phyloP scores from a whole-genome alignment of 768 basidiomycete genomes.

The Lentinula detonsa region DNA sequence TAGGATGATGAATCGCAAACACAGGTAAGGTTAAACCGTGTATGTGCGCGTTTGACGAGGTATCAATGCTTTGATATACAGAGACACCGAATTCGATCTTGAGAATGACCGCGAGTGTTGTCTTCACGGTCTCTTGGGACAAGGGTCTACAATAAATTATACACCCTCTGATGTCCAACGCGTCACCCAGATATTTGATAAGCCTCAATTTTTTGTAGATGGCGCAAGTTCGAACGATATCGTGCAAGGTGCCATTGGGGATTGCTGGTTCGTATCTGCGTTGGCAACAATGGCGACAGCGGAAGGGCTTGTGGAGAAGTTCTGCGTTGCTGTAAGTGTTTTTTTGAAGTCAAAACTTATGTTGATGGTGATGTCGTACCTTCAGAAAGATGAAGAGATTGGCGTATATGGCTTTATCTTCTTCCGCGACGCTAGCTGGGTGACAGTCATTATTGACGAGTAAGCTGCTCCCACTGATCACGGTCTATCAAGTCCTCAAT shows the following conservation, averaged over 20 bases:
- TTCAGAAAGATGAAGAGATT: conserved; percentile 41
- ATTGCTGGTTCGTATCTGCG: conserved; percentile 52
- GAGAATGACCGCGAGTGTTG: conserved; percentile 34
- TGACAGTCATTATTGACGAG: conserved; percentile 53
- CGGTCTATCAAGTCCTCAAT: neutral
- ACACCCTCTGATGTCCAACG: conserved; percentile 36
- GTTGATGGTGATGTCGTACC: neutral
- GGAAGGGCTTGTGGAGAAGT: conserved; percentile 39
- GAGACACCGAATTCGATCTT: conserved; percentile 54
- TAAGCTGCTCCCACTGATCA: conserved; percentile 18
- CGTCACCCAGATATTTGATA: conserved; percentile 45
- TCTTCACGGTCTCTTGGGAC: conserved; percentile 29
- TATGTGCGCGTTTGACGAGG: too few relatives aligned
- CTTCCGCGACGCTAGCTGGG: conserved; percentile 46
- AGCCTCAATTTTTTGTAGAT: conserved; percentile 43
- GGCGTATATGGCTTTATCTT: conserved; percentile 58
- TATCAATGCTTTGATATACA: conserved; percentile 12
- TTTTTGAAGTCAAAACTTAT: neutral
- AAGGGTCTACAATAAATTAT: conserved; percentile 8
- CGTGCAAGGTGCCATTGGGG: conserved; percentile 42
- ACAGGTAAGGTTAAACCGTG: conserved; percentile 29
- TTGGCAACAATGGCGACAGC: conserved; percentile 41
- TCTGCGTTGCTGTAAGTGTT: conserved; percentile 40
- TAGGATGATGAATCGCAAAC: conserved; percentile 40
- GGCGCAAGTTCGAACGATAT: conserved; percentile 39